These are phyloP conservation scores for Dictyostelium purpureum DNA, from an alignment of 78 protist species.

Conservation along the genomic window DNA sequence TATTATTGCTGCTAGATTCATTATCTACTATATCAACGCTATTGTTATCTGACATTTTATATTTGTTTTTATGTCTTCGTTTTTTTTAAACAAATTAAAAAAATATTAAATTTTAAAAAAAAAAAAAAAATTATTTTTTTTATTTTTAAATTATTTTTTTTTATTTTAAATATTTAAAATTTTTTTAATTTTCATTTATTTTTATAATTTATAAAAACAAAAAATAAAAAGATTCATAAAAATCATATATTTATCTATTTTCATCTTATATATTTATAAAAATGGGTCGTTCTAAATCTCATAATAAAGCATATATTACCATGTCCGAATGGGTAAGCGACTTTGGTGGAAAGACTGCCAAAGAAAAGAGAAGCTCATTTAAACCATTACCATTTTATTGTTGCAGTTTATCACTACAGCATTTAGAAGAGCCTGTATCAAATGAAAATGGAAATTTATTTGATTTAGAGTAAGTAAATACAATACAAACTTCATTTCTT, in stretches of 20 bases:
- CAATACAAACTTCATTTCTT: too few species aligned
- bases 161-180: background rate
- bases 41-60: background rate
- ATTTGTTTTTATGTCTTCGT: background rate
- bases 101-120: background rate
- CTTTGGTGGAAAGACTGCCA: slow-evolving; percentile 80
- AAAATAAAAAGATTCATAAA: background rate
- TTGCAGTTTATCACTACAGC: slow-evolving; percentile 88
- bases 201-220: too few species aligned
- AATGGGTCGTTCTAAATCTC: slow-evolving; percentile 39
- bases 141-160: background rate
- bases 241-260: too few species aligned
- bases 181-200: background rate
- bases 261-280: background rate
- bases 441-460: slow-evolving; percentile 87
- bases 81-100: background rate
- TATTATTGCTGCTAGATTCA: background rate
- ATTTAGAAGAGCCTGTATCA: slow-evolving; percentile 78
- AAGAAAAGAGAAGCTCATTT: background rate
- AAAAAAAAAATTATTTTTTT: background rate
- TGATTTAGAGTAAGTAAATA: slow-evolving; percentile 75
- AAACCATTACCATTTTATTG: slow-evolving; percentile 85
- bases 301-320: slow-evolving; percentile 55
- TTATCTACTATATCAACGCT: background rate
- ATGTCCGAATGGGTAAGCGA: slow-evolving; percentile 68